A percentile compares a stretch with the other conserved stretches of the same genome.
These are phyloP conservation scores for Fraxinus greggii DNA, from an alignment of 305 asterid species.

Conservation along the genomic window DNA sequence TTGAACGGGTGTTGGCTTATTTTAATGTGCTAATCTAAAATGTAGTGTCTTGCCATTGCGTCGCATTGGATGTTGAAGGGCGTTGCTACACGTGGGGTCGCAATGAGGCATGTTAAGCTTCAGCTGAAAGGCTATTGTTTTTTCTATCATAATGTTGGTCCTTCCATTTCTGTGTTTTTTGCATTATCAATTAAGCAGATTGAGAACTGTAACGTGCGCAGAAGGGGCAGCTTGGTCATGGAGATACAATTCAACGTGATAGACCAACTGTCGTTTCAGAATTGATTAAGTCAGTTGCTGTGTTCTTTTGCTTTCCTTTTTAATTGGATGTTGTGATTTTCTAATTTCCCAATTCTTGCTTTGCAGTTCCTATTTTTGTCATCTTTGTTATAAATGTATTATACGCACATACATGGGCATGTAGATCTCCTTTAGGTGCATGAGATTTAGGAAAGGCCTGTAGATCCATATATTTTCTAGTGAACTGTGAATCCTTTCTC, in stretches of 20 bases:
- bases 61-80: conserved; percentile 95
- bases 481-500: background rate
- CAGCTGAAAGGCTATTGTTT: conserved; percentile 4
- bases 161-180: conserved; percentile 13
- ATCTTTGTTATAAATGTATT: background rate
- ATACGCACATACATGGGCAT: background rate
- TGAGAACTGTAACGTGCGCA: conserved; percentile 30
- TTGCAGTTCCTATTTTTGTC: background rate
- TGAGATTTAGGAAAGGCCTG: background rate
- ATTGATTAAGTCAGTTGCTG: conserved; percentile 57
- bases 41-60: conserved; percentile 90
- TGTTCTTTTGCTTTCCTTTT: conserved; percentile 2
- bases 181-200: conserved; percentile 11
- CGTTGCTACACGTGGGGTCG: conserved; percentile 99
- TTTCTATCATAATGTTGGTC: background rate
- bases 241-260: conserved; percentile 84
- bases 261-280: conserved; percentile 85
- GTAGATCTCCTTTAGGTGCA: background rate
- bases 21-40: conserved; percentile 17
- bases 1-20: conserved; percentile 4
- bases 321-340: background rate
- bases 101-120: conserved; percentile 63
- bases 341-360: conserved; percentile 2
- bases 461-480: background rate
- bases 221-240: conserved; percentile 99